phyloP scores from a whole-genome alignment of 352 stramenopile genomes.

The Aphanomyces cochlioides region DNA sequence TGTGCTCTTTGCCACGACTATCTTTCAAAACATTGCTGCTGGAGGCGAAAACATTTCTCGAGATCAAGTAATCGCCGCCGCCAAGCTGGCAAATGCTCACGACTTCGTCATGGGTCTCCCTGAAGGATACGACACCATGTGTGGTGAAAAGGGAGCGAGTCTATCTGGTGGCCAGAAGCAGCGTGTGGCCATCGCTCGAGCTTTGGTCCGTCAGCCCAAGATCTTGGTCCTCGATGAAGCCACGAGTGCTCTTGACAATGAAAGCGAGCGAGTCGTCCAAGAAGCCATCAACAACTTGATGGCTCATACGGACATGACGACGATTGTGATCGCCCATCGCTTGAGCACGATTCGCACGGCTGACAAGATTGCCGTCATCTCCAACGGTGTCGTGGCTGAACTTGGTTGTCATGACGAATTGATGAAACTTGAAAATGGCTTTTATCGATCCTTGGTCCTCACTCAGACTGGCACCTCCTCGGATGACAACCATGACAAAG shows the following conservation, averaged over 20 bases:
- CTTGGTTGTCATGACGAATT: constrained; percentile 31
- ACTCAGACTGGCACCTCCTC: no score
- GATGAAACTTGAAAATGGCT: constrained; percentile 29
- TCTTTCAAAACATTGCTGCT: no score
- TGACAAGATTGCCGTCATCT: constrained; percentile 42
- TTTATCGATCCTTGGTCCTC: constrained; percentile 29
- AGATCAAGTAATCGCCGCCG: no score
- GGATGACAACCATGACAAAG: no score
- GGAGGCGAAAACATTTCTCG: no score
- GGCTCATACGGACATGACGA: constrained; percentile 35
- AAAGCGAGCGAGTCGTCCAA: no score
- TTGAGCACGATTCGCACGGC: constrained; percentile 75
- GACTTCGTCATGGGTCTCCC: constrained; percentile 77
- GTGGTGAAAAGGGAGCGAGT: constrained; percentile 54
- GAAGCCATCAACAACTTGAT: no score
- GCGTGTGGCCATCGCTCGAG: constrained; percentile 75
- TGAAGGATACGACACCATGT: constrained; percentile 73
- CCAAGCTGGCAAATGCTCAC: constrained; percentile 39
- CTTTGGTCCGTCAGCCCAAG: constrained; percentile 51
- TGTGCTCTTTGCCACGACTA: constrained; percentile 40
- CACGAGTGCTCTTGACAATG: constrained; percentile 33
- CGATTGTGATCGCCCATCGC: constrained; percentile 74
- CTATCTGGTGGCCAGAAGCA: constrained; percentile 92
- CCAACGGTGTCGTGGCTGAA: constrained; percentile 30
- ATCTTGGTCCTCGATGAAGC: constrained; percentile 73